Conservation (phyloP, 2,329 filamentous ascomycete species). For the Mariannaea elegans region DNA sequence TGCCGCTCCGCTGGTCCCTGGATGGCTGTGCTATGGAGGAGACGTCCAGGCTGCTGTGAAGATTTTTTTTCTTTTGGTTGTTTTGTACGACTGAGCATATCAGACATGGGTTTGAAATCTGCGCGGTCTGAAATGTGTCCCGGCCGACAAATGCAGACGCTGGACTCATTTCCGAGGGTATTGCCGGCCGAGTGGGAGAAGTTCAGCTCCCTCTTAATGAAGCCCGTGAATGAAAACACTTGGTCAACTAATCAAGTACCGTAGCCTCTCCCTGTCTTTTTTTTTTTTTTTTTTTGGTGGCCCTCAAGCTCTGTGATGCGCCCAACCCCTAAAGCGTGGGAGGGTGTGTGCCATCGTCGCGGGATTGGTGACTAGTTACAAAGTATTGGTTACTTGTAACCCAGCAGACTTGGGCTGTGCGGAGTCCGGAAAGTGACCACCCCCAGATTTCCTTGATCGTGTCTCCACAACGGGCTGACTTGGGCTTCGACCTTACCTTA, state of each 20-base stretch:
- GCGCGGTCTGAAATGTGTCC: slow-evolving; percentile 1
- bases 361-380: slow-evolving; percentile 19
- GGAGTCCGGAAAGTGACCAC: slow-evolving; percentile 18
- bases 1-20: slow-evolving; percentile 2
- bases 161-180: neutral
- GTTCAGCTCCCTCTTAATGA: neutral
- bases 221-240: neutral
- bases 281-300: slow-evolving; percentile 10
- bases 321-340: slow-evolving; percentile 3
- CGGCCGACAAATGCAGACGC: slow-evolving; percentile 3
- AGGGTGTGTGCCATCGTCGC: slow-evolving; percentile 17
- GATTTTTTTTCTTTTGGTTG: too few species aligned
- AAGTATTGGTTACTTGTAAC: too few species aligned
- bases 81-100: too few species aligned
- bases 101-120: slow-evolving; percentile 4
- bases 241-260: slow-evolving; percentile 3
- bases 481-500: slow-evolving; percentile 17
- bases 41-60: neutral
- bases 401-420: too few species aligned
- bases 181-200: neutral
- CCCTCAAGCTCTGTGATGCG: slow-evolving; percentile 3
- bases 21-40: slow-evolving; percentile 3
- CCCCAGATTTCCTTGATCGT: slow-evolving; percentile 33
- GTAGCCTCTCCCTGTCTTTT: neutral
- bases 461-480: slow-evolving; percentile 39